Evolutionary conservation across 768 basidiomycete species (phyloP).

Genomic region (Floccularia luteovirens): DNA sequence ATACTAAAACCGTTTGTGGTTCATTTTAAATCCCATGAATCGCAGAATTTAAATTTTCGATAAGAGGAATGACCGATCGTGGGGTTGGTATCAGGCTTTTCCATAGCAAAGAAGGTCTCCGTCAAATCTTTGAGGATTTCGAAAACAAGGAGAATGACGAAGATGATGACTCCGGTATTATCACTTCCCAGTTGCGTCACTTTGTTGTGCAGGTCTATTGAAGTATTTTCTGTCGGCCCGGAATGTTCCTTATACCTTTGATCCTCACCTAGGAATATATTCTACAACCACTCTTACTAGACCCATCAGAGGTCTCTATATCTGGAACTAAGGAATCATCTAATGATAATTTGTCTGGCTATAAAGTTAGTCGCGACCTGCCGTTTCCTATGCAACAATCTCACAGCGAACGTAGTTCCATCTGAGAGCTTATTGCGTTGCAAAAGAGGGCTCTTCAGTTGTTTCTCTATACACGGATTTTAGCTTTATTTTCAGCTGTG

Average conservation of each 20-base stretch:
- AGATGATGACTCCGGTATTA: conserved; percentile 47
- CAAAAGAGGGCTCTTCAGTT: conserved; percentile 71
- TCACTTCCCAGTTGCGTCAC: conserved; percentile 84
- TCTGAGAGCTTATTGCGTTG: conserved; percentile 81
- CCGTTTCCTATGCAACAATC: not conserved
- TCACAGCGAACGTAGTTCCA: conserved; percentile 63
- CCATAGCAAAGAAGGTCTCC: conserved; percentile 64
- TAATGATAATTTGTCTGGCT: conserved; percentile 27
- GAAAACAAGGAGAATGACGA: conserved; percentile 52
- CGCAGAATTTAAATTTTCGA: conserved; percentile 4
- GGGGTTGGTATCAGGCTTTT: conserved; percentile 94
- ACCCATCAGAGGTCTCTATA: conserved; percentile 41
- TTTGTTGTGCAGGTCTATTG: conserved; percentile 85
- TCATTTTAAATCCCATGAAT: conserved; percentile 2
- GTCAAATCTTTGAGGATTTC: conserved; percentile 73
- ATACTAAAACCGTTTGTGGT: conserved; percentile 78
- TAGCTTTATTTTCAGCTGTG: conserved; percentile 81
- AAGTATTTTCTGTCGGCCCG: too few species aligned
- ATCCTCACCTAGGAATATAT: conserved; percentile 70
- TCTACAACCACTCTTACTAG: conserved; percentile 65
- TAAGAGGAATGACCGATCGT: conserved; percentile 85
- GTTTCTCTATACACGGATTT: conserved; percentile 73
- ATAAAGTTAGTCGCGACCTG: conserved; percentile 40
- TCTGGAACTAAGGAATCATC: conserved; percentile 14
- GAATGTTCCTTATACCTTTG: not conserved